These are phyloP conservation scores for Botryotinia narcissicola DNA, from an alignment of 2,329 filamentous ascomycete genomes.

Conservation along the genomic window DNA sequence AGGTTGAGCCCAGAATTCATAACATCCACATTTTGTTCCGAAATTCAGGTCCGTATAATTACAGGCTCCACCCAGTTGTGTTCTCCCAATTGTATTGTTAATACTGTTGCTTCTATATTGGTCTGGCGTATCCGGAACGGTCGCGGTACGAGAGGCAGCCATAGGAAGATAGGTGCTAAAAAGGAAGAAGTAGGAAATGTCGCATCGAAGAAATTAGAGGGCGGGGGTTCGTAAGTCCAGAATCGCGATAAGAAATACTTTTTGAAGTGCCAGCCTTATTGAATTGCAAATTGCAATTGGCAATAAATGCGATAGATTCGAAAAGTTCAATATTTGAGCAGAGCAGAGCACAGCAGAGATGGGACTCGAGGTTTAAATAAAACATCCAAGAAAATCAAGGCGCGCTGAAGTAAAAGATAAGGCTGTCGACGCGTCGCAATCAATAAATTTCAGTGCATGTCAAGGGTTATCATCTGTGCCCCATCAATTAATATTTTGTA, in stretches of 20 bases:
- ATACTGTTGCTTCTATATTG: conserved; percentile 30
- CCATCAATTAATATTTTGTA: background rate
- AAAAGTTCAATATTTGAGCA: background rate
- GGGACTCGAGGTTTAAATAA: background rate
- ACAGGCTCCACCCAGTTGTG: conserved; percentile 49
- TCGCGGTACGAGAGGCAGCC: conserved; percentile 30
- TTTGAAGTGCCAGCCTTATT: conserved; percentile 5
- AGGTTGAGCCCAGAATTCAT: conserved; percentile 51
- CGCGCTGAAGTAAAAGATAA: conserved; percentile 23
- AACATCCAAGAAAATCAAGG: conserved; percentile 13
- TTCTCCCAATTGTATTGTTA: conserved; percentile 26
- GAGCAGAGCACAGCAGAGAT: background rate
- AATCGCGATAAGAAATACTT: conserved; percentile 1
- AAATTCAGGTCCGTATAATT: conserved; percentile 48
- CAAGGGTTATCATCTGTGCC: conserved; percentile 6
- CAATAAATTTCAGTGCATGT: conserved; percentile 17
- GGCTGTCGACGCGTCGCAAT: conserved; percentile 31
- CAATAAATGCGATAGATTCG: conserved; percentile 1
- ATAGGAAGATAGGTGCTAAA: conserved; percentile 31
- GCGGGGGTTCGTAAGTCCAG: background rate
- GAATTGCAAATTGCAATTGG: background rate
- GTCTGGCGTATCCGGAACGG: conserved; percentile 35
- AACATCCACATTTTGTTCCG: conserved; percentile 51
- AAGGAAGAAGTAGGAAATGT: conserved; percentile 20
- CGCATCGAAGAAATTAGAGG: conserved; percentile 29